These are phyloP conservation scores for Schoenoplectus triqueter DNA, from an alignment of 202 grass and related monocot species.

Conservation along the genomic window DNA sequence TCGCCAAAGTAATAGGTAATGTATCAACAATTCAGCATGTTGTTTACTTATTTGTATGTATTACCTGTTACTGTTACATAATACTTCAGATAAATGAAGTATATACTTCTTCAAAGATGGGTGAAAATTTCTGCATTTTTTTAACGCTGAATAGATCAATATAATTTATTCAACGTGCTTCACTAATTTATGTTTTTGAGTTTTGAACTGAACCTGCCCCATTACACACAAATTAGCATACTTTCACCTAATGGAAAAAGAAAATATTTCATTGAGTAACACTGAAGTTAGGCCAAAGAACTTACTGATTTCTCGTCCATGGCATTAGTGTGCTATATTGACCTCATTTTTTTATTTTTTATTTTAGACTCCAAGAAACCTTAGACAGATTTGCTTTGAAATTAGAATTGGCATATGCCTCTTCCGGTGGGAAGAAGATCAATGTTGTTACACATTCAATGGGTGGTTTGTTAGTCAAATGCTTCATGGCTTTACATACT, in stretches of 20 bases:
- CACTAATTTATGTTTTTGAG: not conserved
- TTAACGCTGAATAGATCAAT: conserved; percentile 13
- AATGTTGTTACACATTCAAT: conserved; percentile 95
- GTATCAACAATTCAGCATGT: not conserved
- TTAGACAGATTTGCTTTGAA: conserved; percentile 77
- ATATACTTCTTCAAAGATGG: not conserved
- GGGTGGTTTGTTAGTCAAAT: conserved; percentile 94
- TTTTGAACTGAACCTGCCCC: not conserved
- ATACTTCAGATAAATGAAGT: conserved; percentile 23
- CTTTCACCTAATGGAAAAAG: not conserved
- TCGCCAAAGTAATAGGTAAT: conserved; percentile 92
- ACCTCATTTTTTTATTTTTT: not conserved
- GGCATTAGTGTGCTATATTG: conserved; percentile 24
- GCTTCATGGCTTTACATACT: conserved; percentile 77
- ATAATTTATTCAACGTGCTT: not conserved
- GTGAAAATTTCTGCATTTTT: not conserved
- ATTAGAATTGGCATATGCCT: conserved; percentile 66
- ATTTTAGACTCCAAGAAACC: conserved; percentile 77
- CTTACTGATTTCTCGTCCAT: conserved; percentile 15
- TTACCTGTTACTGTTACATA: conserved; percentile 14
- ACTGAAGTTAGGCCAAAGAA: not conserved
- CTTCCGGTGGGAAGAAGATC: conserved; percentile 90
- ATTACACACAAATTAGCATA: not conserved
- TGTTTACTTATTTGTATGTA: not conserved
- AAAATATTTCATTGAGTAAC: not conserved